These are phyloP conservation scores for Pseudohyphozyma bogoriensis DNA, from an alignment of 768 basidiomycete genomes.

Conservation along the genomic window DNA sequence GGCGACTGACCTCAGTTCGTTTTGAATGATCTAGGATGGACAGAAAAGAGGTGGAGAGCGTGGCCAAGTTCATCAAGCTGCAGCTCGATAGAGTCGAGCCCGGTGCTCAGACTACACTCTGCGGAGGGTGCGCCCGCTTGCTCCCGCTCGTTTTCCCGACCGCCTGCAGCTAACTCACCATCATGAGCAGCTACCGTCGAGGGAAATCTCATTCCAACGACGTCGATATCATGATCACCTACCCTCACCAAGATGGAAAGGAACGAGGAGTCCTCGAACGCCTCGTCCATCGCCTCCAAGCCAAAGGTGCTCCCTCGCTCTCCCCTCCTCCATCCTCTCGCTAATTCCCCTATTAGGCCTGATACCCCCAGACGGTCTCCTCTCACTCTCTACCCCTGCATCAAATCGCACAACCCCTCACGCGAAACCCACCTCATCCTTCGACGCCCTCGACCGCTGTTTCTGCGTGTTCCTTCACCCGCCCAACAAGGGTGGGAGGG, in stretches of 20 bases:
- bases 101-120: too few species aligned
- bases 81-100: constrained; percentile 8
- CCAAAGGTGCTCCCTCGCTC: neutral
- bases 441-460: constrained; percentile 27
- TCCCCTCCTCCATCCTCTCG: neutral
- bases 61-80: constrained; percentile 2
- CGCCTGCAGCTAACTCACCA: neutral
- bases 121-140: too few species aligned
- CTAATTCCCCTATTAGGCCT: constrained; percentile 10
- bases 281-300: neutral
- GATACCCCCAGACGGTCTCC: constrained; percentile 16
- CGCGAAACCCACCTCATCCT: constrained; percentile 16
- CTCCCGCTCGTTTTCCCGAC: neutral
- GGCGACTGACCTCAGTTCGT: too few species aligned
- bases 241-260: neutral
- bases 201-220: constrained; percentile 15
- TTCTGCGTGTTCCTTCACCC: constrained; percentile 21
- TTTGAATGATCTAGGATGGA: neutral
- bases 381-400: constrained; percentile 12
- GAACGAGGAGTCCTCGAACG: neutral
- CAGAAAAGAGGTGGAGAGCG: constrained; percentile 7
- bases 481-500: constrained; percentile 4
- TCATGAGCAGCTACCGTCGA: constrained; percentile 4
- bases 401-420: constrained; percentile 11
- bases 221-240: constrained; percentile 24